Conservation (phyloP, 495 filamentous ascomycete species). For the Penicillium maclennaniae region DNA sequence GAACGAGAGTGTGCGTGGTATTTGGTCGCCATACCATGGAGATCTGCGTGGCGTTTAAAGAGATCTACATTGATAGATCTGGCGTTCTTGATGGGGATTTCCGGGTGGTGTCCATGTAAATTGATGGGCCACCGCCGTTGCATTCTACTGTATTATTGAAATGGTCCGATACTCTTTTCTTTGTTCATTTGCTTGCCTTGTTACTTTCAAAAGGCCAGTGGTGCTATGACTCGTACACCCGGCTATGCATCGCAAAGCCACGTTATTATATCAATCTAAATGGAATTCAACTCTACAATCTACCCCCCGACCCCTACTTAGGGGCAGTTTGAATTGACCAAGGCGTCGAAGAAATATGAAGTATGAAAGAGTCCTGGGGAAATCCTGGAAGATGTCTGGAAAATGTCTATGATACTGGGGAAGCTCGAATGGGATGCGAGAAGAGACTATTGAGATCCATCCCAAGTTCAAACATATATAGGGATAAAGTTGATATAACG, state of each 20-base stretch:
- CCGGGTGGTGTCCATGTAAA: conserved; percentile 9
- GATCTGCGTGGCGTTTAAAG: conserved; percentile 41
- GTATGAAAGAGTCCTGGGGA: not conserved
- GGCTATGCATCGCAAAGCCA: conserved; percentile 14
- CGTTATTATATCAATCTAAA: conserved; percentile 6
- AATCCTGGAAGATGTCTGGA: not conserved
- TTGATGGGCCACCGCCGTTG: conserved; percentile 11
- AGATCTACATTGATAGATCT: not conserved
- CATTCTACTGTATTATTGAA: conserved; percentile 33
- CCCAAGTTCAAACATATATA: not conserved
- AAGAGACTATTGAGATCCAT: not conserved
- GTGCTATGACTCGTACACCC: not conserved
- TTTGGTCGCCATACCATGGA: conserved; percentile 94
- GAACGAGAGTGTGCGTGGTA: conserved; percentile 88
- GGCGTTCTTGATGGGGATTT: conserved; percentile 25
- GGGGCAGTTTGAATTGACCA: too few species aligned
- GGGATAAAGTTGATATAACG: conserved; percentile 9
- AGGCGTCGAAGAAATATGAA: not conserved
- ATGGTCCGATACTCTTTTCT: conserved; percentile 15
- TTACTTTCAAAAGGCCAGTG: conserved; percentile 5
- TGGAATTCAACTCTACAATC: not conserved
- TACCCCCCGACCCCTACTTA: not conserved
- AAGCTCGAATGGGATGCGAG: not conserved
- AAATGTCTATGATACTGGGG: too few species aligned
- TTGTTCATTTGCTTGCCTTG: conserved; percentile 9